A percentile compares a stretch with the other conserved stretches of the same genome.
Conservation (phyloP, 257 asterid genomes). For the Capsicum rhomboideum region DNA sequence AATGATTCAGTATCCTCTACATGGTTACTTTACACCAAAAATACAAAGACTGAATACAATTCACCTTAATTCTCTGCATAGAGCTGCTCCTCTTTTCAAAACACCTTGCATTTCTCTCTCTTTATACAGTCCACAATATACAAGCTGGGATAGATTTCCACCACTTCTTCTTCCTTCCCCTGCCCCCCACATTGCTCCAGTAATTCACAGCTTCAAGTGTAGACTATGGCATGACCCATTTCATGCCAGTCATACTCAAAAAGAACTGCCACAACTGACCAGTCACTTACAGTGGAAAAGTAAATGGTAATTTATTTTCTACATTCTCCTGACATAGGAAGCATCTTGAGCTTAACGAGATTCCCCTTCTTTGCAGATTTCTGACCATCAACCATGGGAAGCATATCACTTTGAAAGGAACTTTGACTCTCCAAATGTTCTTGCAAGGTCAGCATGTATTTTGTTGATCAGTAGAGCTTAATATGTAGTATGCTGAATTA, state of each 20-base stretch:
- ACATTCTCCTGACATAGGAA: neutral
- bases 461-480: neutral
- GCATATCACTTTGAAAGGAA: neutral
- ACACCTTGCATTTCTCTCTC: neutral
- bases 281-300: neutral
- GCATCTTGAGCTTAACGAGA: neutral
- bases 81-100: neutral
- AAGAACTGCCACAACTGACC: neutral
- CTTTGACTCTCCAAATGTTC: neutral
- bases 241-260: neutral
- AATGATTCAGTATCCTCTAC: neutral
- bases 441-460: neutral
- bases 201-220: neutral
- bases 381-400: neutral
- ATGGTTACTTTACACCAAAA: neutral
- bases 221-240: neutral
- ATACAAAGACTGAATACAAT: neutral
- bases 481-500: neutral
- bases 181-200: neutral
- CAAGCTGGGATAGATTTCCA: neutral
- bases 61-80: neutral
- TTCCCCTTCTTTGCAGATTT: neutral
- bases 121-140: neutral
- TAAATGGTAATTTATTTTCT: neutral
- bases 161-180: neutral